Evolutionary conservation across 768 basidiomycete species (phyloP).

Genomic region (Tylopilus vinaceipallidus): DNA sequence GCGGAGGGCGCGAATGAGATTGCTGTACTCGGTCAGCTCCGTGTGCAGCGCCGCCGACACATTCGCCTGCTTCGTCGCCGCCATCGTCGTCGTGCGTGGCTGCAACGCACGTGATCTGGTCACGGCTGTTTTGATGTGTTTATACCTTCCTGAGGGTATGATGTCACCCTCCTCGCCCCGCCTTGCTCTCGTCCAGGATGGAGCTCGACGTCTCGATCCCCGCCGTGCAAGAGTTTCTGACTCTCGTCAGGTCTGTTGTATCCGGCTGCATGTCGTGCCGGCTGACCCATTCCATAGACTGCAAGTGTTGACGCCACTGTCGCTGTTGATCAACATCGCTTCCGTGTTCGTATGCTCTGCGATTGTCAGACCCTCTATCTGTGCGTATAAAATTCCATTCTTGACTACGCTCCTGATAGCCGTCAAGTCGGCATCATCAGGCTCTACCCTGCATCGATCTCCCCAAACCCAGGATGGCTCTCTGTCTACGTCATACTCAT

Average conservation of each 20-base stretch:
- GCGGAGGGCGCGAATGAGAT: constrained; percentile 62
- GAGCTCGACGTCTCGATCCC: constrained; percentile 60
- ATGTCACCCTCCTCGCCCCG: constrained; percentile 13
- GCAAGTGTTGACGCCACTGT: constrained; percentile 85
- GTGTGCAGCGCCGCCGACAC: constrained; percentile 57
- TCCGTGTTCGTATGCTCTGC: constrained; percentile 65
- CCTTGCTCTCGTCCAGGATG: constrained; percentile 34
- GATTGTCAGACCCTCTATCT: constrained; percentile 63
- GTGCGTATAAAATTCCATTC: constrained; percentile 26
- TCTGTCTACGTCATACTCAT: constrained; percentile 59
- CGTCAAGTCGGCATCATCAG: constrained; percentile 46
- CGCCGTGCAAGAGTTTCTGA: constrained; percentile 60
- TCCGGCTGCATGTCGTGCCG: background rate
- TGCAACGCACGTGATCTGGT: background rate
- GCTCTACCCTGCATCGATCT: constrained; percentile 65
- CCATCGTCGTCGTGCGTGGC: too few species aligned
- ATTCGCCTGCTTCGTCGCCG: constrained; percentile 9
- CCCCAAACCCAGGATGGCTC: constrained; percentile 59
- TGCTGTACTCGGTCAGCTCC: constrained; percentile 67
- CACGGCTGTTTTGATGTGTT: constrained; percentile 10
- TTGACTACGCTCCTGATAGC: background rate
- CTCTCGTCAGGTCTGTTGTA: constrained; percentile 51
- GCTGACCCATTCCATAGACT: constrained; percentile 40
- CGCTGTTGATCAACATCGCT: constrained; percentile 78
- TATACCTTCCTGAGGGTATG: constrained; percentile 1